Conservation (phyloP, 768 basidiomycete genomes). For the Lyophyllum decastes region DNA sequence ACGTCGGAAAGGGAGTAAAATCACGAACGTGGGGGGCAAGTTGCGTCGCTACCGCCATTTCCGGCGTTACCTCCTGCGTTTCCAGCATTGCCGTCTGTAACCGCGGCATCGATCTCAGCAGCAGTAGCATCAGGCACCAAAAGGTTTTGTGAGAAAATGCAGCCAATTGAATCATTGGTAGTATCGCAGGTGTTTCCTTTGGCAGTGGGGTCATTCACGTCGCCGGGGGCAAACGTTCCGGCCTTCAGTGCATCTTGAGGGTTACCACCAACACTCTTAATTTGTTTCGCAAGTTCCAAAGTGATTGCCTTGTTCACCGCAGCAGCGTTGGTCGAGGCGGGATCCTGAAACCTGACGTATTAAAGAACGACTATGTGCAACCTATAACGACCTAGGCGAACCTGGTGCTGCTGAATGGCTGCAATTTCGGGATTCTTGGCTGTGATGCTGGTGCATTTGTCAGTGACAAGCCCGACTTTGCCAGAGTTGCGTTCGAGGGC, state of each 20-base stretch:
- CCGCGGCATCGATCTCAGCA: slow-evolving; percentile 58
- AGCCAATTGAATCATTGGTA: slow-evolving; percentile 53
- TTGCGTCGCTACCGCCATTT: background rate
- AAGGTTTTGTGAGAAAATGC: slow-evolving; percentile 65
- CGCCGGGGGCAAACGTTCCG: slow-evolving; percentile 64
- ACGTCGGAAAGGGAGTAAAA: background rate
- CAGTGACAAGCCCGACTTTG: slow-evolving; percentile 45
- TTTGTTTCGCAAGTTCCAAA: slow-evolving; percentile 65
- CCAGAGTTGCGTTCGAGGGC: slow-evolving; percentile 70
- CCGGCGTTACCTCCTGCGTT: background rate
- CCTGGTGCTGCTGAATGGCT: slow-evolving; percentile 64
- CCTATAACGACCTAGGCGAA: slow-evolving; percentile 9
- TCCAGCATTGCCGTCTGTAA: slow-evolving; percentile 27
- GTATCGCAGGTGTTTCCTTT: slow-evolving; percentile 59
- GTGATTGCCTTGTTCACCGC: slow-evolving; percentile 64
- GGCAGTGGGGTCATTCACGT: slow-evolving; percentile 49
- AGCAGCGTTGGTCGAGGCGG: slow-evolving; percentile 58
- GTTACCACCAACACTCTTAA: slow-evolving; percentile 62
- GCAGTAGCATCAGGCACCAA: slow-evolving; percentile 56
- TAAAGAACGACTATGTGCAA: background rate
- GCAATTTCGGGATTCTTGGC: slow-evolving; percentile 68
- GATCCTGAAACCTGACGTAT: slow-evolving; percentile 40
- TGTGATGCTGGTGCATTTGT: slow-evolving; percentile 52
- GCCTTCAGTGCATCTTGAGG: slow-evolving; percentile 57
- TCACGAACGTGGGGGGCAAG: slow-evolving; percentile 18